A percentile compares a stretch with the other conserved stretches of the same genome.
Conservation (phyloP, 2,329 filamentous ascomycete genomes). For the Massarina eburnea region DNA sequence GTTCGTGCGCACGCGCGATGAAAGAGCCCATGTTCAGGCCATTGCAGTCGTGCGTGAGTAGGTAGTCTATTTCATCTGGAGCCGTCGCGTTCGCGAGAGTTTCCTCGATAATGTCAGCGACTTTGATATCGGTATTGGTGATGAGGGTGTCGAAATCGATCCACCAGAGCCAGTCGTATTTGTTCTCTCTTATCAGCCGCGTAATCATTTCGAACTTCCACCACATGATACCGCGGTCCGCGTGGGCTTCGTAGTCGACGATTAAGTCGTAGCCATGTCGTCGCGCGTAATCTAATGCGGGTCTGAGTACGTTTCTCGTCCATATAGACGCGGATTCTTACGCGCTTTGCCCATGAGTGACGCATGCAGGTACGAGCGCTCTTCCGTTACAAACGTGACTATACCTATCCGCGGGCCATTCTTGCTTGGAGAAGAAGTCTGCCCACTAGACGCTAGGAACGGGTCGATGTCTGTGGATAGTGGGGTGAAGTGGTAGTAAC, state of each 20-base stretch:
- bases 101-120: slow-evolving; percentile 41
- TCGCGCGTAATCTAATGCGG: slow-evolving; percentile 38
- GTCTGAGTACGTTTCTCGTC: slow-evolving; percentile 2
- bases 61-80: slow-evolving; percentile 39
- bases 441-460: neutral
- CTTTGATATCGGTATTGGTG: slow-evolving; percentile 41
- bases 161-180: slow-evolving; percentile 49
- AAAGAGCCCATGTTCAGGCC: slow-evolving; percentile 45
- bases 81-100: slow-evolving; percentile 31
- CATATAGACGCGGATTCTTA: slow-evolving; percentile 15
- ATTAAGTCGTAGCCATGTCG: slow-evolving; percentile 45
- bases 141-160: slow-evolving; percentile 47
- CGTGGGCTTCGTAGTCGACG: slow-evolving; percentile 43
- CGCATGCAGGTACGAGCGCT: slow-evolving; percentile 40
- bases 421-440: neutral
- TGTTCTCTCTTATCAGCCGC: slow-evolving; percentile 33
- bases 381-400: slow-evolving; percentile 40
- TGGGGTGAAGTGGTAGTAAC: slow-evolving; percentile 32
- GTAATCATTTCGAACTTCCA: slow-evolving; percentile 45
- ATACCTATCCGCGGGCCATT: slow-evolving; percentile 34
- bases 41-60: slow-evolving; percentile 45
- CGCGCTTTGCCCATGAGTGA: slow-evolving; percentile 43
- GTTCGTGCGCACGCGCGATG: slow-evolving; percentile 38
- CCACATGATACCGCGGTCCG: slow-evolving; percentile 33
- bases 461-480: slow-evolving; percentile 11